A percentile compares a stretch with the other conserved stretches of the same genome.
phyloP scores from a whole-genome alignment of 2,329 filamentous ascomycete species.

The Ophiostoma australiae region DNA sequence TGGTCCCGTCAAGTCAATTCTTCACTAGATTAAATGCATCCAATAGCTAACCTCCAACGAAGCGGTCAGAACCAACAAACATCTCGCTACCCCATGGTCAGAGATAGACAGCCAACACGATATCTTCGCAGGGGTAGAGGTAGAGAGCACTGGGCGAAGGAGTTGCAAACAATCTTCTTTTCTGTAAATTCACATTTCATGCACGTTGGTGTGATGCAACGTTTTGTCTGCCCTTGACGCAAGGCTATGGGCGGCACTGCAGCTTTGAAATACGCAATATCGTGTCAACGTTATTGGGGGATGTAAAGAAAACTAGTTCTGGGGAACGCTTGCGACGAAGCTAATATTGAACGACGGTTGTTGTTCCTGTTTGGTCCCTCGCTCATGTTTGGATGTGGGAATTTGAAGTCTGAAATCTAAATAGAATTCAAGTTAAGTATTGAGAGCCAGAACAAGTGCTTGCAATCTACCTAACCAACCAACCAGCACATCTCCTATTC shows the following conservation, averaged over 20 bases:
- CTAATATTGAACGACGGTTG: not conserved
- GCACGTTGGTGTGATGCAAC: not conserved
- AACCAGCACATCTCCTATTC: too few species aligned
- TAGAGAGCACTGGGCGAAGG: not conserved
- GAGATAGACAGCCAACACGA: not conserved
- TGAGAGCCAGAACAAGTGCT: too few species aligned
- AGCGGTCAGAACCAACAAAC: not conserved
- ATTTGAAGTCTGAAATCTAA: too few species aligned
- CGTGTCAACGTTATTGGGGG: not conserved
- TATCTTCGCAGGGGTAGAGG: not conserved
- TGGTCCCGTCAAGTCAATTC: too few species aligned
- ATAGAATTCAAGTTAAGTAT: too few species aligned
- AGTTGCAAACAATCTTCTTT: not conserved
- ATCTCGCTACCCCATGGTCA: slow-evolving; percentile 1
- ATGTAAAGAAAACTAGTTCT: not conserved
- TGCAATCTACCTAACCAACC: too few species aligned
- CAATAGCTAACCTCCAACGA: not conserved
- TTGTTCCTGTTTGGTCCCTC: not conserved
- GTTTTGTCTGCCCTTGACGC: not conserved
- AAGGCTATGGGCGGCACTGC: not conserved
- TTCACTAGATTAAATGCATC: not conserved
- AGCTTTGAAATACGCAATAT: not conserved
- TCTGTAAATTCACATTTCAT: not conserved
- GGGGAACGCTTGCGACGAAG: too few species aligned
- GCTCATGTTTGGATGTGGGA: too few species aligned